Evolutionary conservation across 1,139 yeast species (phyloP).

Genomic region (Zygoascus sp.): DNA sequence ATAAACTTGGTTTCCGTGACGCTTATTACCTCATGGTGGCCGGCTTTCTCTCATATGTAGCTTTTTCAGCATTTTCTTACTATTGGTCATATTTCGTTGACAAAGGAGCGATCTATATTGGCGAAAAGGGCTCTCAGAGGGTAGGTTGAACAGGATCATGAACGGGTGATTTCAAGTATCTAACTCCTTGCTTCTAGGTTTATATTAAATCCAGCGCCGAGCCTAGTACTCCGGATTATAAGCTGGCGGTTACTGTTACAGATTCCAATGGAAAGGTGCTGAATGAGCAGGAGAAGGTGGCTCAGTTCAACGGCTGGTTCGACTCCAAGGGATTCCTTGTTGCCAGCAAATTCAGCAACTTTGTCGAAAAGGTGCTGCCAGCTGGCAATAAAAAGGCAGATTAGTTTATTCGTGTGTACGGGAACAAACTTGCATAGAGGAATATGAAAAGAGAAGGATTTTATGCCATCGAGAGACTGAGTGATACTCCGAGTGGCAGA

Average conservation of each 20-base stretch:
- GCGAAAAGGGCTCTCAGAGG: slow-evolving; percentile 38
- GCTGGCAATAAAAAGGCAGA: slow-evolving; percentile 14
- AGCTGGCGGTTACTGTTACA: slow-evolving; percentile 33
- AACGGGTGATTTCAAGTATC: slow-evolving; percentile 7
- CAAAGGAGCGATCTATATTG: slow-evolving; percentile 57
- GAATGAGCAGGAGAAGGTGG: slow-evolving; percentile 12
- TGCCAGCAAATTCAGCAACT: slow-evolving; percentile 22
- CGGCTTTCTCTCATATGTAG: slow-evolving; percentile 48
- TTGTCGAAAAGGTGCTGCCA: slow-evolving; percentile 13
- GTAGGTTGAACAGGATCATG: slow-evolving; percentile 13
- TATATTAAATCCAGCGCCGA: slow-evolving; percentile 30
- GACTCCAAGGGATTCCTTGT: slow-evolving; percentile 29
- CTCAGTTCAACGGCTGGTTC: slow-evolving; percentile 28
- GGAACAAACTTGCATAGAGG: no score
- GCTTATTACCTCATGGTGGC: slow-evolving; percentile 41
- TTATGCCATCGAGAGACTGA: no score
- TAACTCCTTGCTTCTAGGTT: slow-evolving; percentile 15
- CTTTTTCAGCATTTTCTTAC: slow-evolving; percentile 47
- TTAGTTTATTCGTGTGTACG: no score
- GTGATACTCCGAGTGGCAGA: no score
- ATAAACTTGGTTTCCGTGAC: slow-evolving; percentile 47
- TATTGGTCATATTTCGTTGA: slow-evolving; percentile 48
- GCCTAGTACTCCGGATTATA: slow-evolving; percentile 46
- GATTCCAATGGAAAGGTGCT: slow-evolving; percentile 28
- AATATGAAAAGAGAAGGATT: no score